These are phyloP conservation scores for Stramenopiles sp. DNA, from an alignment of 352 stramenopile genomes.

Conservation along the genomic window DNA sequence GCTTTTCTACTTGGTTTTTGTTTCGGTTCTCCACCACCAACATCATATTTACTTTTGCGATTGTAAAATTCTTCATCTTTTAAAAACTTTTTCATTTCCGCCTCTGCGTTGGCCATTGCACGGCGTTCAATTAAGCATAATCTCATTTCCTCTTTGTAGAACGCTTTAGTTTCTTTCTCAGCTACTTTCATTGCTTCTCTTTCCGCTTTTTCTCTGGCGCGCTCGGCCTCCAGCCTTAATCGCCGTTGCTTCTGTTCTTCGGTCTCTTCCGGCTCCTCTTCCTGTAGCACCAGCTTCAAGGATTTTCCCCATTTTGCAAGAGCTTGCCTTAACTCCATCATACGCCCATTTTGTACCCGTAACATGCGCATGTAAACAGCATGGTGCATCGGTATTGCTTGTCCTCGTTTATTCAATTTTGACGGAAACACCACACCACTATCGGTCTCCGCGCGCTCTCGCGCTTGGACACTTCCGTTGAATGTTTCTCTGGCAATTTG, in stretches of 20 bases:
- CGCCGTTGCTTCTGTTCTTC: neutral
- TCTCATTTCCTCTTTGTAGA: slow-evolving; percentile 20
- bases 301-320: neutral
- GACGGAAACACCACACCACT: neutral
- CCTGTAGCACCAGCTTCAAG: neutral
- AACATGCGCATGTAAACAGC: neutral
- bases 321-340: neutral
- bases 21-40: slow-evolving; percentile 9
- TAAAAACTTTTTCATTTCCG: slow-evolving; percentile 19
- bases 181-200: neutral
- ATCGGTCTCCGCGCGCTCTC: neutral
- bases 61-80: slow-evolving; percentile 14
- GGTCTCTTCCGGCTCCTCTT: neutral
- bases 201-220: neutral
- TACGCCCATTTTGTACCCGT: neutral
- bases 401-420: neutral
- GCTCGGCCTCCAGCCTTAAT: neutral
- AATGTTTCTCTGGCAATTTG: neutral
- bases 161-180: neutral
- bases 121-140: slow-evolving; percentile 16
- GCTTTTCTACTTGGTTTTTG: slow-evolving; percentile 15
- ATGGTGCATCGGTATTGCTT: neutral
- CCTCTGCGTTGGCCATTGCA: slow-evolving; percentile 15
- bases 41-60: slow-evolving; percentile 19
- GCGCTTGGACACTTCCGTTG: neutral